Base-by-base conservation (phyloP, 345 rosid genomes). In the Populus ilicifolia region DNA sequence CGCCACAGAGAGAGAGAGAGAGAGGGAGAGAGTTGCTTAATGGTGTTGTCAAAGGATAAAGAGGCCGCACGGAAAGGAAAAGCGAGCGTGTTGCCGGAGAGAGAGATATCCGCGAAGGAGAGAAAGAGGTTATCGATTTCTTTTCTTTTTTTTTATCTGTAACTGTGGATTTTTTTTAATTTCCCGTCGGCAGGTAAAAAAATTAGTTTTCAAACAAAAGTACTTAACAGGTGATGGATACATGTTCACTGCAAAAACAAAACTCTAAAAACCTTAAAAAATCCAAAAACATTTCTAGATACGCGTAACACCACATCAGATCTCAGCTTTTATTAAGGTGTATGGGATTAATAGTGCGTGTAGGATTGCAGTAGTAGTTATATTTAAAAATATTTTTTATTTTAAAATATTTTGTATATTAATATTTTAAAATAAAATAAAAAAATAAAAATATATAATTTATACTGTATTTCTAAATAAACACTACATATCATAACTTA, bases 391-490 rank as follows among this genome's bases (percentile, higher is more conserved):
- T 33, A 4, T 33, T 33, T 33, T 33, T 0, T 0, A 33, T 33
- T 33, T 33, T 4, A 33, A 33, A 33, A 33, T 33, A 0, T 33
- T 27, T 27, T 27, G n/a, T n/a, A 33, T 4, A 33, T 33, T 0
- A 33, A 0, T 5, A 33, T 0, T 4, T 4, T 5, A 33, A 33
- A 33, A 33, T 0, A 5, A 33, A 33, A 33, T 0, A 33, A 33
- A 33, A 33, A 33, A 33, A 33, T 3, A 33, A 33, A 33, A 0
- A 33, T 4, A 33, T 5, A 33, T 0, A 0, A 0, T 4, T 33
- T 33, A 0, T 3, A 33, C 0, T 0, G 4, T 0, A 0, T 4
- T 33, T 0, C 0, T 0, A 33, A 0, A 4, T 0, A 33, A 0
- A 0, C 36, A 33, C 36, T 3, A 33, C 5, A 5, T 33, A 33